Percentiles rank a stretch among this genome's conserved stretches.
Evolutionary conservation across 495 filamentous ascomycete genomes (phyloP).

Genomic region (Pseudoneurospora amorphoporcata): DNA sequence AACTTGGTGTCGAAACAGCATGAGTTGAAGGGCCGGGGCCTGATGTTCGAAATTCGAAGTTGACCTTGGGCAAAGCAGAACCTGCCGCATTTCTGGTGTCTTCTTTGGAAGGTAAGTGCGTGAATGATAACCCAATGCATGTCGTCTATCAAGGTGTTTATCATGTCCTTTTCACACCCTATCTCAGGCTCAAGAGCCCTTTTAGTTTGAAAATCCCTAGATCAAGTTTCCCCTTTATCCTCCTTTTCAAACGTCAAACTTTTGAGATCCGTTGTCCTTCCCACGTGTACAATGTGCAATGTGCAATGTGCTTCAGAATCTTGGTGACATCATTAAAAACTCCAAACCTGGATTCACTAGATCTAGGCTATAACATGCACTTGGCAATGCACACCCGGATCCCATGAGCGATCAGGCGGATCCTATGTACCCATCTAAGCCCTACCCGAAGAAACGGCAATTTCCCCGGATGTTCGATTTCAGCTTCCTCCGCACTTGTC

Average conservation of each 20-base stretch:
- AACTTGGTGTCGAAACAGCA: not conserved
- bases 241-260: not conserved
- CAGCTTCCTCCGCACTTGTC: constrained; percentile 11
- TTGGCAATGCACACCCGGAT: not conserved
- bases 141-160: not conserved
- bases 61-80: not conserved
- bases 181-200: not conserved
- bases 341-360: not conserved
- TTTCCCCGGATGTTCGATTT: constrained; percentile 10
- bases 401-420: not conserved
- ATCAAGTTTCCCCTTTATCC: not conserved
- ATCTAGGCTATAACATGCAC: not conserved
- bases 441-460: constrained; percentile 8
- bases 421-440: not conserved
- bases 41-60: not conserved
- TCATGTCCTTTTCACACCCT: not conserved
- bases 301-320: not conserved
- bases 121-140: not conserved
- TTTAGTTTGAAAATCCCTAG: not conserved
- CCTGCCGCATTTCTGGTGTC: not conserved
- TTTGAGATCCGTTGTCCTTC: not conserved
- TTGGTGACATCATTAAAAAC: not conserved
- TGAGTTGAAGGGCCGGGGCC: not conserved
- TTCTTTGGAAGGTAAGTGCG: not conserved
- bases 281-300: not conserved